Evolutionary conservation across 352 stramenopile genomes (phyloP), one percentile per base, ranked within the genome.

Genomic region (Pythium volutum): DNA sequence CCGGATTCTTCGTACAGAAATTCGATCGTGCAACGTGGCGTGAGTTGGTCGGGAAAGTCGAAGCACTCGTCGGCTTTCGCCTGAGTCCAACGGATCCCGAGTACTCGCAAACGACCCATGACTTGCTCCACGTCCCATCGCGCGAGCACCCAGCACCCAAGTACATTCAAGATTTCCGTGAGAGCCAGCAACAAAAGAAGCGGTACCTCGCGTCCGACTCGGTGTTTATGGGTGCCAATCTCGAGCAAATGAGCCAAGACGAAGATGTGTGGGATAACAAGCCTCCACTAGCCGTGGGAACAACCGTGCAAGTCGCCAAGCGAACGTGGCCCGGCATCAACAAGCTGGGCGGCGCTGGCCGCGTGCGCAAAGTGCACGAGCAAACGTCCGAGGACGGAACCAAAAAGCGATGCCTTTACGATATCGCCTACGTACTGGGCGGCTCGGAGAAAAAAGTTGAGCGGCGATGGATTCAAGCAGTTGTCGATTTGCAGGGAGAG

Each of bases 251-350:
- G 9, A 61, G 52, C 7, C 64, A 76, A 27, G 57, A 73, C 3
- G 69, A 80, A 2, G 70, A 78, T 8, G 31, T 36, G 11, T 71
- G 86, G 22, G 75, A 86, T 51, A 66, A 81, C 45, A 52, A 75
- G 33, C 73, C 70, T 23, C 55, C 81, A 7, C 65, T 92, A 2
- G 71, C 63, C 0, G 69, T 88, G 10, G 79, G 81, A 1, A 81
- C 74, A 0, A 90, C 81, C 22, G 83, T 93, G 8, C 83, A 74
- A 15, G 85, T 95, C 2, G 83, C 77, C 0, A 91, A 89, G 61
- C 81, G 85, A 11, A 95, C 83, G 14, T 95, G 86, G 86, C 81
- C 86, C 31, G 86, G 86, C 3, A 95, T 95, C 68, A 95, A 95
- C 63, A 95, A 93, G 57, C 74, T 92, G 6, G 86, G 86, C 14